A percentile compares a stretch with the other conserved stretches of the same genome.
Evolutionary conservation across 495 filamentous ascomycete species (phyloP).

Genomic region (Chaetomidium leptoderma): DNA sequence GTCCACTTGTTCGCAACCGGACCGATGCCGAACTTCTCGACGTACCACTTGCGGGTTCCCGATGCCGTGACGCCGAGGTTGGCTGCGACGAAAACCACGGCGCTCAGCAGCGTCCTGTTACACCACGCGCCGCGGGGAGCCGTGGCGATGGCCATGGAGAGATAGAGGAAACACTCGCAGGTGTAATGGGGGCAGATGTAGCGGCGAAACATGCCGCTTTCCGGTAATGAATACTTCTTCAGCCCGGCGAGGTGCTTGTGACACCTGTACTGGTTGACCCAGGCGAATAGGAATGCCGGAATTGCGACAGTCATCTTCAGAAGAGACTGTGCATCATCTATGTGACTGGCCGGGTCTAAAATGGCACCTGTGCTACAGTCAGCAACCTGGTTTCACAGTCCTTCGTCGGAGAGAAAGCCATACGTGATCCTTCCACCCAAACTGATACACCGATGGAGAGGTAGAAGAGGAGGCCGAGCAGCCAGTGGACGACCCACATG

Average conservation of each 20-base stretch:
- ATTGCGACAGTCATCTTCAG: slow-evolving; percentile 58
- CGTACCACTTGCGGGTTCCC: slow-evolving; percentile 77
- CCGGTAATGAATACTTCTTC: slow-evolving; percentile 78
- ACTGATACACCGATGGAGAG: slow-evolving; percentile 62
- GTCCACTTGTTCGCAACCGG: slow-evolving; percentile 64
- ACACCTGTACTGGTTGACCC: slow-evolving; percentile 71
- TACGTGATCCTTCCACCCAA: slow-evolving; percentile 85
- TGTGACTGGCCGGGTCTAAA: slow-evolving; percentile 35
- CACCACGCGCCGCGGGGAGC: slow-evolving; percentile 58
- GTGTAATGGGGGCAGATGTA: slow-evolving; percentile 89
- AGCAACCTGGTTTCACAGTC: slow-evolving; percentile 15
- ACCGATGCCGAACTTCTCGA: slow-evolving; percentile 66
- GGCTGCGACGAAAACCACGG: slow-evolving; percentile 63
- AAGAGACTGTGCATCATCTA: slow-evolving; percentile 44
- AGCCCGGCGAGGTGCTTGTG: slow-evolving; percentile 76
- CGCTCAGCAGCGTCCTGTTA: slow-evolving; percentile 71
- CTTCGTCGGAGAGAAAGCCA: slow-evolving; percentile 18
- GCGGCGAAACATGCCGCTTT: slow-evolving; percentile 57
- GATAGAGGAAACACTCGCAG: slow-evolving; percentile 78
- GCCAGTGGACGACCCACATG: slow-evolving; percentile 84
- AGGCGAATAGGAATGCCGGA: slow-evolving; percentile 68
- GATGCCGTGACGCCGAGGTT: slow-evolving; percentile 83
- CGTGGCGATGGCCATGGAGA: slow-evolving; percentile 68
- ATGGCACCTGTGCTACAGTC: slow-evolving; percentile 26
- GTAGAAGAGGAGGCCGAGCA: slow-evolving; percentile 77